Conservation (phyloP, 306 rosid genomes). For the Crotalaria pallida region DNA sequence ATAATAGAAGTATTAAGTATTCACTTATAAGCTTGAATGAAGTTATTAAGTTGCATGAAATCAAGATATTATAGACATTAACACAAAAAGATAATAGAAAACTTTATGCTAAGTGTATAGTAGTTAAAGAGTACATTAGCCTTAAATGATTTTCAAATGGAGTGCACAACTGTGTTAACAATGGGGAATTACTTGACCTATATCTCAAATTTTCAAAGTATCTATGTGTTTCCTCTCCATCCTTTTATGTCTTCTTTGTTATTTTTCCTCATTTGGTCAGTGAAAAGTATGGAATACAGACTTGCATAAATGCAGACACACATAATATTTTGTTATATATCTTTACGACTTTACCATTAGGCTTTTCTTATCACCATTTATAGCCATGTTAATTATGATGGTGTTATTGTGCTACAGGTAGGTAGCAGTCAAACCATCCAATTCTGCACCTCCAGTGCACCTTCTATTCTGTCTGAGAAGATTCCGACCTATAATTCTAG, state of each 20-base stretch:
- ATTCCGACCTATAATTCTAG: conserved; percentile 31
- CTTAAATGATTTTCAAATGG: not conserved
- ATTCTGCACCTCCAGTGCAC: conserved; percentile 29
- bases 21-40: not conserved
- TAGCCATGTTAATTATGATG: conserved; percentile 6
- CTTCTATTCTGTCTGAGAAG: conserved; percentile 35
- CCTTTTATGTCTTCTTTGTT: not conserved
- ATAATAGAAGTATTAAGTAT: not conserved
- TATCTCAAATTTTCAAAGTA: not conserved
- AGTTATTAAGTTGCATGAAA: not conserved
- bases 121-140: not conserved
- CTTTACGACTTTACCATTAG: not conserved
- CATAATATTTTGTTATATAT: not conserved
- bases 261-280: not conserved
- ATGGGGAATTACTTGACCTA: not conserved
- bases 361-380: not conserved
- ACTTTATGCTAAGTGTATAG: not conserved
- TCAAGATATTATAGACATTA: conserved; percentile 1
- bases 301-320: not conserved
- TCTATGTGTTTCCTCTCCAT: not conserved
- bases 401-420: conserved; percentile 24
- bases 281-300: not conserved
- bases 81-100: not conserved
- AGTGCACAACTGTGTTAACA: not conserved
- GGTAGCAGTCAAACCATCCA: conserved; percentile 29